phyloP scores from a whole-genome alignment of 192 early-diverging fungal species.

The Backusella psychrophila region DNA sequence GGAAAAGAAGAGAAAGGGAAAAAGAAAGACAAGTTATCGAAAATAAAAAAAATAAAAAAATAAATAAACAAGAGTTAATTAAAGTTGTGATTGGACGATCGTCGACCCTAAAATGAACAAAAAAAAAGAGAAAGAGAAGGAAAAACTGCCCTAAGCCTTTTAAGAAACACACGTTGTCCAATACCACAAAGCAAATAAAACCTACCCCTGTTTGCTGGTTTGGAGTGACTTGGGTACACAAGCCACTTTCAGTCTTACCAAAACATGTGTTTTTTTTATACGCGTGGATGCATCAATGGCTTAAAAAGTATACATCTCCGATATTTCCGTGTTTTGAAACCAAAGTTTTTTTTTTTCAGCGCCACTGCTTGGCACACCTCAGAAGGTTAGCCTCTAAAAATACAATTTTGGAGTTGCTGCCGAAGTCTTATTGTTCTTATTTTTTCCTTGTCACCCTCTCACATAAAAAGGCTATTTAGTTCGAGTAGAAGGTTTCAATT shows the following conservation, averaged over 20 bases:
- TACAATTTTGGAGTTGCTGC: background rate
- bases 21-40: background rate
- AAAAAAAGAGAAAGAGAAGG: background rate
- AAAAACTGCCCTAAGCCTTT: background rate
- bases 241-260: slow-evolving; percentile 13
- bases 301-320: background rate
- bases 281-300: background rate
- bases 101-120: slow-evolving; percentile 2
- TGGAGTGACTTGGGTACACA: slow-evolving; percentile 17
- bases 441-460: background rate
- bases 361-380: background rate
- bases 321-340: background rate
- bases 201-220: slow-evolving; percentile 13
- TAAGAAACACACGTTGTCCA: background rate
- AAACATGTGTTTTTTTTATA: background rate
- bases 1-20: slow-evolving; percentile 10
- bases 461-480: background rate
- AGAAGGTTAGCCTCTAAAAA: background rate
- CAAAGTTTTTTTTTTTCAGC: background rate
- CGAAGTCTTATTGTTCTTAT: background rate
- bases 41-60: background rate
- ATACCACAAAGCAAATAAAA: slow-evolving; percentile 14
- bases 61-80: background rate
- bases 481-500: background rate
- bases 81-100: background rate